phyloP scores from a whole-genome alignment of 495 filamentous ascomycete species.

The Penicillium ucsense region DNA sequence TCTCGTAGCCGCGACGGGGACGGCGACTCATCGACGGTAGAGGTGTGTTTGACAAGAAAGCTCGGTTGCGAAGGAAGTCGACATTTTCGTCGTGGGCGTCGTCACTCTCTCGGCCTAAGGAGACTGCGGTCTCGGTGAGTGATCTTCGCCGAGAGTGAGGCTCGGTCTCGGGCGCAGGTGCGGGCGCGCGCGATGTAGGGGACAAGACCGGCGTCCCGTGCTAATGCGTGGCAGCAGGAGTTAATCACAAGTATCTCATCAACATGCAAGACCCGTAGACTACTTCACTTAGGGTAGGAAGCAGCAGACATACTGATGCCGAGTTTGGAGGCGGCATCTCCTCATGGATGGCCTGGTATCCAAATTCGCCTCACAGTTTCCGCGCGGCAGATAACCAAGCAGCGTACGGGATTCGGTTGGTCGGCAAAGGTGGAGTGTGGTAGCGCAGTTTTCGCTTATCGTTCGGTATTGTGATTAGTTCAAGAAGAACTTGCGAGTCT shows the following conservation, averaged over 20 bases:
- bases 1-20: constrained; percentile 26
- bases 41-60: constrained; percentile 22
- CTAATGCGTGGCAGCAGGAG: constrained; percentile 2
- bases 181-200: constrained; percentile 13
- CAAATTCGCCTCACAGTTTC: constrained; percentile 5
- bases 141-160: constrained; percentile 22
- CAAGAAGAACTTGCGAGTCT: too few species aligned
- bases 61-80: constrained; percentile 43
- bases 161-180: constrained; percentile 1
- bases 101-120: constrained; percentile 31
- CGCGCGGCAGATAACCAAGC: too few species aligned
- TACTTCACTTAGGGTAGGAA: background rate
- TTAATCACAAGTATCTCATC: background rate
- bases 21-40: constrained; percentile 28
- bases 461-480: too few species aligned
- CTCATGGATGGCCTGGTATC: constrained; percentile 5
- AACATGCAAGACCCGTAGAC: too few species aligned
- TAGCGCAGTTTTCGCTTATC: too few species aligned
- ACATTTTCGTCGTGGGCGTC: constrained; percentile 51
- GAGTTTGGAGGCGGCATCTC: constrained; percentile 24
- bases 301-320: constrained; percentile 12
- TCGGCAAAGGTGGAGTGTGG: too few species aligned
- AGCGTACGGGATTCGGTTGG: too few species aligned
- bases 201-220: constrained; percentile 26
- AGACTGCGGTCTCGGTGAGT: constrained; percentile 31